Evolutionary conservation across 345 rosid species (phyloP).

Genomic region (Sonneratia caseolaris): DNA sequence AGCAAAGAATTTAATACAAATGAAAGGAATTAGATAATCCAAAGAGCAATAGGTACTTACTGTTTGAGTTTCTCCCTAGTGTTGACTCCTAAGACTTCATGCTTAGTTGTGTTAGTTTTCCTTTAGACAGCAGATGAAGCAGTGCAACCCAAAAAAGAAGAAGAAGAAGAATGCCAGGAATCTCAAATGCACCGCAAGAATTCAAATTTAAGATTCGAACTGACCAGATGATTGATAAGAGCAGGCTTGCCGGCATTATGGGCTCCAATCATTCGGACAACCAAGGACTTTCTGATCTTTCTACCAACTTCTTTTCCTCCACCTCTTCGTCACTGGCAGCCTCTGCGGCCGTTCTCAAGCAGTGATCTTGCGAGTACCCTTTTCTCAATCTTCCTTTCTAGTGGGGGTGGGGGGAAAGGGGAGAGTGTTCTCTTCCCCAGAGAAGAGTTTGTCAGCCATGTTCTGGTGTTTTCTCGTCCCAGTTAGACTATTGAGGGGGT

Average conservation of each 20-base stretch:
- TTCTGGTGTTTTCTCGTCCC: constrained; percentile 59
- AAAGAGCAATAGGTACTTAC: constrained; percentile 26
- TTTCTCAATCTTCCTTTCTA: constrained; percentile 18
- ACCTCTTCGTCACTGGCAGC: constrained; percentile 47
- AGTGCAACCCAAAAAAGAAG: constrained; percentile 6
- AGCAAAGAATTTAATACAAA: no score
- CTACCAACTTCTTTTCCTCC: constrained; percentile 41
- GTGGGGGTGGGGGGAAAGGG: constrained; percentile 5
- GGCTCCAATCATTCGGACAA: constrained; percentile 87
- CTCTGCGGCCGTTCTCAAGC: constrained; percentile 61
- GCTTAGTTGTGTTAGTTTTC: constrained; percentile 90
- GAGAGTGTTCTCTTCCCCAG: constrained; percentile 21
- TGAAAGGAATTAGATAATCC: not conserved
- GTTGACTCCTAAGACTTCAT: constrained; percentile 89
- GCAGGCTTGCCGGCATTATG: constrained; percentile 95
- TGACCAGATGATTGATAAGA: constrained; percentile 70
- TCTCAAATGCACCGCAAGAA: not conserved
- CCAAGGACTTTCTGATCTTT: constrained; percentile 84
- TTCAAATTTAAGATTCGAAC: constrained; percentile 1
- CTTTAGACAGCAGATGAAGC: constrained; percentile 62
- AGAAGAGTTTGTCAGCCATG: constrained; percentile 41
- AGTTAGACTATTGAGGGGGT: constrained; percentile 35
- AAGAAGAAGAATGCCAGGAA: not conserved
- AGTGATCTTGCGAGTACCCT: constrained; percentile 63
- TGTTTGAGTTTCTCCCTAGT: constrained; percentile 67